These are phyloP conservation scores for Calophaca sinica DNA, from an alignment of 306 rosid genomes.

Conservation along the genomic window DNA sequence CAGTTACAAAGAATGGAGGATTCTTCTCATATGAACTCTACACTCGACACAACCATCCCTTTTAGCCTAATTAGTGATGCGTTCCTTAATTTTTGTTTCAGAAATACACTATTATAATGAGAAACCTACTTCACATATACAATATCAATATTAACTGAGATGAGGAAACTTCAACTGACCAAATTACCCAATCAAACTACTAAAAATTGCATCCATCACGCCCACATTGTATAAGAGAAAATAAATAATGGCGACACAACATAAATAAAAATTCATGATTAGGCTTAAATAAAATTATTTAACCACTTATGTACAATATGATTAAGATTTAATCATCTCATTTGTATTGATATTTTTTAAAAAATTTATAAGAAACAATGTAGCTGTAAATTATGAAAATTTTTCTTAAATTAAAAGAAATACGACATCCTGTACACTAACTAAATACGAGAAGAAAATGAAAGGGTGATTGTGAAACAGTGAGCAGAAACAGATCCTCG, in stretches of 20 bases:
- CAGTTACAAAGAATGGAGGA: background rate
- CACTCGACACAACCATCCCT: too few relatives aligned
- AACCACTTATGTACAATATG: too few relatives aligned
- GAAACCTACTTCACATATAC: background rate
- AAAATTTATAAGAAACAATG: too few relatives aligned
- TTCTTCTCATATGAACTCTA: background rate
- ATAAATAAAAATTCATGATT: too few relatives aligned
- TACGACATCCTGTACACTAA: background rate
- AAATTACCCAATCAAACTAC: background rate
- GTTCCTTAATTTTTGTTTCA: background rate
- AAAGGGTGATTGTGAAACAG: background rate
- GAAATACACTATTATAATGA: too few relatives aligned
- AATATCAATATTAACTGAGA: background rate
- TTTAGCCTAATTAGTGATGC: background rate
- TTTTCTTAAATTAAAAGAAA: background rate
- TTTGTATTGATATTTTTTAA: too few relatives aligned
- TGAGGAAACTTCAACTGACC: background rate
- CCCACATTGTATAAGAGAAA: too few relatives aligned
- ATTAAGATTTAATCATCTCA: too few relatives aligned
- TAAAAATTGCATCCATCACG: too few relatives aligned
- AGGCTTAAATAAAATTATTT: too few relatives aligned
- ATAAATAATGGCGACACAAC: too few relatives aligned
- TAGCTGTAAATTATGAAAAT: background rate
- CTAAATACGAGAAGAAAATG: background rate
- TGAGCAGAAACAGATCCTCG: background rate